A percentile compares a stretch with the other conserved stretches of the same genome.
Conservation (phyloP, 257 asterid genomes). For the Nicotiana paniculata region DNA sequence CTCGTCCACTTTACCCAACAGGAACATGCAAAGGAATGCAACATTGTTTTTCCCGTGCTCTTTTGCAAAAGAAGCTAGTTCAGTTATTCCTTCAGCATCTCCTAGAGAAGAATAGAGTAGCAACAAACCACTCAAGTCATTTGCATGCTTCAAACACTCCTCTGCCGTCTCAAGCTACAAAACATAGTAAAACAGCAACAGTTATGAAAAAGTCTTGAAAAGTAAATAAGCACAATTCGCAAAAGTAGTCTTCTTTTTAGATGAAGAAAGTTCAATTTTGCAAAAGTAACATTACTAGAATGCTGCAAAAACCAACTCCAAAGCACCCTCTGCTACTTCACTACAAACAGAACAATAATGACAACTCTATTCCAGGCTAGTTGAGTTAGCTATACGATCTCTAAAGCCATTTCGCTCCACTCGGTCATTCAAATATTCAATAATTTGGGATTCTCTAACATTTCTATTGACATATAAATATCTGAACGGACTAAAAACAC, state of each 20-base stretch:
- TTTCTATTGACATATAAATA: neutral
- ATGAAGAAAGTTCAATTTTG: neutral
- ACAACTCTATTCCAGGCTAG: neutral
- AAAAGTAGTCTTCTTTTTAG: neutral
- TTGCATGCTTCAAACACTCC: constrained; percentile 88
- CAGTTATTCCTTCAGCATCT: constrained; percentile 68
- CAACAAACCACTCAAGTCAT: constrained; percentile 90
- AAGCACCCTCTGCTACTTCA: neutral
- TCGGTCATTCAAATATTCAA: neutral
- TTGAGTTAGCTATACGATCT: neutral
- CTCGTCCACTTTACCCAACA: constrained; percentile 90
- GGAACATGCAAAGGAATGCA: constrained; percentile 86
- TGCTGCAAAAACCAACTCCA: constrained; percentile 1
- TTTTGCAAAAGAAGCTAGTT: constrained; percentile 73
- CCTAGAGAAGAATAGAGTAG: constrained; percentile 88
- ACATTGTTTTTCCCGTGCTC: constrained; percentile 93
- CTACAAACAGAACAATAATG: neutral
- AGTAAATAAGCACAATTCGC: neutral
- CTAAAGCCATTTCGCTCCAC: neutral
- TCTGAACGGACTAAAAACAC: neutral
- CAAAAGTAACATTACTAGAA: neutral
- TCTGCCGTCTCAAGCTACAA: constrained; percentile 86
- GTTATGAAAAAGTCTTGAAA: neutral
- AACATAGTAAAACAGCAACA: neutral
- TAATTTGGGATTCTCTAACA: neutral